Conservation (phyloP, 2,329 filamentous ascomycete species). For the Chlorencoelia australis region DNA sequence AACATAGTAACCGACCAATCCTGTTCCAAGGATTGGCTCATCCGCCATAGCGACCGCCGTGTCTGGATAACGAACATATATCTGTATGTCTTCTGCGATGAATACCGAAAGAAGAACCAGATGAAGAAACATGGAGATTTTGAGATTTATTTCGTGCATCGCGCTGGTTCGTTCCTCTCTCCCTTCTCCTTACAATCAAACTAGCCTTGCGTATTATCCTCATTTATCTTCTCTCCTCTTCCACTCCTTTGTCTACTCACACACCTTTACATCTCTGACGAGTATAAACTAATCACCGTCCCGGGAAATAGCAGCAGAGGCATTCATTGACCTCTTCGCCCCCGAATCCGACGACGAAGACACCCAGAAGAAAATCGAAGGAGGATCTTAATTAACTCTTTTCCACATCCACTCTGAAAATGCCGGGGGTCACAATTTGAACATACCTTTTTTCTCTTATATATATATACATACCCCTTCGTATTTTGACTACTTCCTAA, state of each 20-base stretch:
- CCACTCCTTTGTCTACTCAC: not conserved
- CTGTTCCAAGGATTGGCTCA: slow-evolving; percentile 40
- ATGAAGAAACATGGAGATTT: slow-evolving; percentile 30
- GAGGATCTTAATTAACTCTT: too few relatives aligned
- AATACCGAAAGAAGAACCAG: slow-evolving; percentile 44
- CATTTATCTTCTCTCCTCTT: not conserved
- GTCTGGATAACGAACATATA: slow-evolving; percentile 45
- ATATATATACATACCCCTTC: too few relatives aligned
- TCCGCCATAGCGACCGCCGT: slow-evolving; percentile 35
- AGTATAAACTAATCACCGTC: too few relatives aligned
- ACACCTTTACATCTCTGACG: too few relatives aligned
- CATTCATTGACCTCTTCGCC: slow-evolving; percentile 3
- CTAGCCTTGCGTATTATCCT: too few relatives aligned
- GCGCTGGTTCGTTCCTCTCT: slow-evolving; percentile 15
- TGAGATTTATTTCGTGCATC: slow-evolving; percentile 23
- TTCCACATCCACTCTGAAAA: too few relatives aligned
- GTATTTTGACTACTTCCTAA: too few relatives aligned
- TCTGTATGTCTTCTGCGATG: slow-evolving; percentile 48
- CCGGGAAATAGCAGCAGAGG: slow-evolving; percentile 6
- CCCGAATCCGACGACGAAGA: slow-evolving; percentile 1
- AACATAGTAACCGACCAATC: slow-evolving; percentile 42
- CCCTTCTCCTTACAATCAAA: too few relatives aligned
- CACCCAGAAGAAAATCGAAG: too few relatives aligned
- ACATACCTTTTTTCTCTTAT: too few relatives aligned
- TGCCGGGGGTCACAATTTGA: too few relatives aligned